A percentile compares a stretch with the other conserved stretches of the same genome.
These are phyloP conservation scores for Entomortierella beljakovae DNA, from an alignment of 192 early-diverging fungal genomes.

Conservation along the genomic window DNA sequence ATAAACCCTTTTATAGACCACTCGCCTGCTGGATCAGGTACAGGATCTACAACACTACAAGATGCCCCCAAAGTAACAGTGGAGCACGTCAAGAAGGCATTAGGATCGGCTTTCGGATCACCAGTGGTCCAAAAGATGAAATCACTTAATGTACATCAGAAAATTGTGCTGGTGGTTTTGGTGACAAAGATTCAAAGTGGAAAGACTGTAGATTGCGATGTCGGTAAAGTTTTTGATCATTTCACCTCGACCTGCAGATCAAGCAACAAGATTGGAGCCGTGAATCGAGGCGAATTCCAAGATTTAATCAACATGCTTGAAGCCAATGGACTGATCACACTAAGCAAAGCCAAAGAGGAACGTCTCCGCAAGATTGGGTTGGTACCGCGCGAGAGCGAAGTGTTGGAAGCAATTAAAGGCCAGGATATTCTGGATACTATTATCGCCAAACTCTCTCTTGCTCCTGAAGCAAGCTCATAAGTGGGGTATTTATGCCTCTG, in stretches of 20 bases:
- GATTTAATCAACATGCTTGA: slow-evolving; percentile 82
- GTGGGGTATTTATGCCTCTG: not conserved
- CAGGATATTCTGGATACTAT: slow-evolving; percentile 36
- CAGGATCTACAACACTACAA: slow-evolving; percentile 19
- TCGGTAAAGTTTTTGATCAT: slow-evolving; percentile 70
- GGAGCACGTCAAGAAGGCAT: slow-evolving; percentile 80
- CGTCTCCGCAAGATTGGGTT: slow-evolving; percentile 37
- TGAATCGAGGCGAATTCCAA: slow-evolving; percentile 80
- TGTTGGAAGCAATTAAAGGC: slow-evolving; percentile 30
- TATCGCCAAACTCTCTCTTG: slow-evolving; percentile 8
- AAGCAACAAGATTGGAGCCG: slow-evolving; percentile 65
- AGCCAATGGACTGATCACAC: slow-evolving; percentile 71
- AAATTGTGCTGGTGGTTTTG: slow-evolving; percentile 76
- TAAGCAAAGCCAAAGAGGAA: slow-evolving; percentile 55
- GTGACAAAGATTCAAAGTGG: slow-evolving; percentile 60
- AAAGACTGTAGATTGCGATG: slow-evolving; percentile 59
- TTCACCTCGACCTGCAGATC: slow-evolving; percentile 67
- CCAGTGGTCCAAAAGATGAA: slow-evolving; percentile 71
- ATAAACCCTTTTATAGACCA: not conserved
- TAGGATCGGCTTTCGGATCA: slow-evolving; percentile 70
- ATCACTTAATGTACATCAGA: slow-evolving; percentile 83
- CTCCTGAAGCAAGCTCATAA: not conserved
- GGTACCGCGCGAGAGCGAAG: slow-evolving; percentile 32
- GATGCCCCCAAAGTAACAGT: slow-evolving; percentile 81
- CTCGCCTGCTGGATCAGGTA: not conserved